Base-by-base conservation (phyloP, 2,329 filamentous ascomycete genomes). In the Teratosphaeria gauchensis region DNA sequence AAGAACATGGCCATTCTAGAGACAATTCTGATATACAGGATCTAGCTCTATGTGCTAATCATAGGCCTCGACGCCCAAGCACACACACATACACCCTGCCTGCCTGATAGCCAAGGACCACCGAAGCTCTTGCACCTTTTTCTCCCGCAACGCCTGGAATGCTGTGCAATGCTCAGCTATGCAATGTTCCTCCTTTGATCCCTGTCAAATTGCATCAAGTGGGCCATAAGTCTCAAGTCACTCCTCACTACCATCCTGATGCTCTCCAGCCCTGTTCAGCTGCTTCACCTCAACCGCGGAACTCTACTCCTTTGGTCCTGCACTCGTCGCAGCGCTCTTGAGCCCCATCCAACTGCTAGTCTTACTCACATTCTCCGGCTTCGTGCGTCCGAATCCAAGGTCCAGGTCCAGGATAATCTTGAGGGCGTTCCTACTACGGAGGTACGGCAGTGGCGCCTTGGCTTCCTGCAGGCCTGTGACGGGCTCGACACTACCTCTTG, bases 351-450 rank as follows among this genome's bases (percentile, higher is more conserved):
- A 52, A 31, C 46, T 53, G 46, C 24, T 24, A 9, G 48, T 31
- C 28, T 19, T 54, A 21, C 19, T 33, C 32, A 54, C 48, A 28
- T 30, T 51, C 16, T 59, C 58, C 11, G 56, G 30, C 46, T 48
- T 28, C 51, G 55, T n/a, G 55, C 57, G 56, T 24, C 92, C 92
- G 78, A 97, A 96, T 72, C 95, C 89, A 76, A 94, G 87, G 71
- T 97, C 92, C 61, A 97, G 79, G 74, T 97, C 92, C 54, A 96
- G 83, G 67, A 97, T 92, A 68, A 96, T 89, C 82, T 96, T 96
- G 66, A 97, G 80, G 11, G 92, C 92, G 72, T 96, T 97, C 61
- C 91, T 82, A 75, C 89, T 95, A 67, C 86, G 78, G 64, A 89
- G 73, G 70, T 87, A 88, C 32, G 84, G 83, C 62, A 87, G 73